phyloP scores from a whole-genome alignment of 139 green algal genomes.

The Chlorella vulgaris region DNA sequence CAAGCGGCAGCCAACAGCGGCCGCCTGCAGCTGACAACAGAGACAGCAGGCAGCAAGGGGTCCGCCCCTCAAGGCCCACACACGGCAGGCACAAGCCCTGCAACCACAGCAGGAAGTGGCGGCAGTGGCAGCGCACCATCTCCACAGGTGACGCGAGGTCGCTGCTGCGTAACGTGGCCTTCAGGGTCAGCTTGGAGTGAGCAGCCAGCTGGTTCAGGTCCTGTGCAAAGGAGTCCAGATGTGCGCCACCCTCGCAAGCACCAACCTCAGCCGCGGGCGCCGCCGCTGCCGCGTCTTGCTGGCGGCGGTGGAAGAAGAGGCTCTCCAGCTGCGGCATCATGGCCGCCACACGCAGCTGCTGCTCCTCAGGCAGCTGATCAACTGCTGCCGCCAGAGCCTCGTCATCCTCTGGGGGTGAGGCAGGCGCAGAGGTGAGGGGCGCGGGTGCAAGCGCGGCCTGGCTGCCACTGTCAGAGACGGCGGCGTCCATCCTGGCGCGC shows the following conservation, averaged over 20 bases:
- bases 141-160: constrained; percentile 83
- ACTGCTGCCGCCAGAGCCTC: too few relatives aligned
- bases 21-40: too few relatives aligned
- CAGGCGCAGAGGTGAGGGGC: too few relatives aligned
- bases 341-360: constrained; percentile 12
- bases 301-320: constrained; percentile 37
- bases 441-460: not conserved
- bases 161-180: constrained; percentile 51
- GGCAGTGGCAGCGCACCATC: too few relatives aligned
- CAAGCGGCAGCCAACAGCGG: too few relatives aligned
- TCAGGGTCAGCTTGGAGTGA: constrained; percentile 45
- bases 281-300: not conserved
- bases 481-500: not conserved
- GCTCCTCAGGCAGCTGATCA: not conserved
- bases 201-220: constrained; percentile 59
- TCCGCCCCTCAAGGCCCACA: too few relatives aligned
- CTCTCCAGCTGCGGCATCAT: constrained; percentile 42
- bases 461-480: not conserved
- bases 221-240: constrained; percentile 55
- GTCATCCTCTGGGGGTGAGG: not conserved
- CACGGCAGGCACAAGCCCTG: too few relatives aligned
- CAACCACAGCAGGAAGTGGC: not conserved
- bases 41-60: too few relatives aligned
- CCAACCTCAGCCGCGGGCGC: not conserved
- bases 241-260: not conserved